A percentile compares a stretch with the other conserved stretches of the same genome.
Conservation (phyloP, 306 rosid genomes). For the Castanospermum australe region DNA sequence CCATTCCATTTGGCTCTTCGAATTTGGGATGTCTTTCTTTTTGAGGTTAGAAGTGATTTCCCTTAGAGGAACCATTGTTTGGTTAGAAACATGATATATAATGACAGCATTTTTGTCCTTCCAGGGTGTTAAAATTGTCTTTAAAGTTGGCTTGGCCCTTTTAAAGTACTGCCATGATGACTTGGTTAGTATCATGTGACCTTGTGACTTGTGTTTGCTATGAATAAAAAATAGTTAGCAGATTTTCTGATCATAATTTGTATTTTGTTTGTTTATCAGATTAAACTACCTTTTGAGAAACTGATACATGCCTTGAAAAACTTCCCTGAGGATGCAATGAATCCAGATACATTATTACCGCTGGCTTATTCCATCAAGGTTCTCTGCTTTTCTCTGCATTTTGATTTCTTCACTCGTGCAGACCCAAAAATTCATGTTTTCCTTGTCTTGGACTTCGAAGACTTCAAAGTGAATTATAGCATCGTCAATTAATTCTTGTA, state of each 20-base stretch:
- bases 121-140: constrained; percentile 94
- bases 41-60: constrained; percentile 64
- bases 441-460: neutral
- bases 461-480: neutral
- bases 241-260: constrained; percentile 20
- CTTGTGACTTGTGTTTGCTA: constrained; percentile 22
- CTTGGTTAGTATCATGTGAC: constrained; percentile 64
- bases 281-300: constrained; percentile 94
- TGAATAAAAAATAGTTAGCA: neutral
- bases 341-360: constrained; percentile 83
- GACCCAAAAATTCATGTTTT: neutral
- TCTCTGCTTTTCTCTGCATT: constrained; percentile 27
- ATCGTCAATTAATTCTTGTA: neutral
- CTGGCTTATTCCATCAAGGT: constrained; percentile 95
- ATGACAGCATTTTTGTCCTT: constrained; percentile 20
- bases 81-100: constrained; percentile 4
- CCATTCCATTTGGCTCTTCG: constrained; percentile 98
- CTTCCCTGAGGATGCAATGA: constrained; percentile 90
- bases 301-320: constrained; percentile 91
- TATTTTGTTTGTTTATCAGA: constrained; percentile 43
- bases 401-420: neutral
- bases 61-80: constrained; percentile 15
- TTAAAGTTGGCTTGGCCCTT: constrained; percentile 94
- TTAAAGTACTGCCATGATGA: constrained; percentile 92
- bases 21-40: constrained; percentile 97